Evolutionary conservation across 352 stramenopile genomes (phyloP).

Genomic region (Globisporangium lucens): DNA sequence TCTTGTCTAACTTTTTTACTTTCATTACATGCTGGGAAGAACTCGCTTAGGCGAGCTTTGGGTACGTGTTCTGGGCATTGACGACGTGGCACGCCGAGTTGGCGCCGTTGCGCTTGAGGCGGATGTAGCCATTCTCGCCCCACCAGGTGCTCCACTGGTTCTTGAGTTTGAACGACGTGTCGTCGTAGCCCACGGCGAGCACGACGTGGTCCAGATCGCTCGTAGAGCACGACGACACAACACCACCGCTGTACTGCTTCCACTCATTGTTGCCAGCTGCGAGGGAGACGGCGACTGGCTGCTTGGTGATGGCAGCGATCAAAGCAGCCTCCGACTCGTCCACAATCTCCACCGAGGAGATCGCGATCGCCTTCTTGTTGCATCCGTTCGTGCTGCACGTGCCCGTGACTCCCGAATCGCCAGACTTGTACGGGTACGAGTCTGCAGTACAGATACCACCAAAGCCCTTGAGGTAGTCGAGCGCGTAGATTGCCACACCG

Average conservation of each 20-base stretch:
- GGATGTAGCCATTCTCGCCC: conserved; percentile 87
- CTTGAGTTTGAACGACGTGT: conserved; percentile 83
- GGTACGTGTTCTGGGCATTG: conserved; percentile 17
- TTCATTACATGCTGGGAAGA: neutral
- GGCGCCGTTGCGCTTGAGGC: conserved; percentile 63
- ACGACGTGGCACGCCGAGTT: conserved; percentile 14
- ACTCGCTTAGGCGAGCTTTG: conserved; percentile 10
- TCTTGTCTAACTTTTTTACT: neutral
- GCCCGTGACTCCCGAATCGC: neutral
- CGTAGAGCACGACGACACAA: neutral
- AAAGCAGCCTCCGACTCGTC: neutral
- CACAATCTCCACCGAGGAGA: neutral
- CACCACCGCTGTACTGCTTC: neutral
- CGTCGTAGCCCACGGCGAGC: conserved; percentile 34
- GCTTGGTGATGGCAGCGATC: neutral
- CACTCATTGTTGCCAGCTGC: neutral
- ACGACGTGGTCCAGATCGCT: neutral
- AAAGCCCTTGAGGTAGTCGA: neutral
- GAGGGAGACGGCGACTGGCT: neutral
- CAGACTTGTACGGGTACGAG: neutral
- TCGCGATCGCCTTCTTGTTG: neutral
- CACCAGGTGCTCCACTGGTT: conserved; percentile 49
- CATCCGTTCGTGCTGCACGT: neutral
- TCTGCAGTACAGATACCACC: neutral
- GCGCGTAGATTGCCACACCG: neutral